Evolutionary conservation across 495 filamentous ascomycete genomes (phyloP).

Genomic region (Aspergillus avenaceus): DNA sequence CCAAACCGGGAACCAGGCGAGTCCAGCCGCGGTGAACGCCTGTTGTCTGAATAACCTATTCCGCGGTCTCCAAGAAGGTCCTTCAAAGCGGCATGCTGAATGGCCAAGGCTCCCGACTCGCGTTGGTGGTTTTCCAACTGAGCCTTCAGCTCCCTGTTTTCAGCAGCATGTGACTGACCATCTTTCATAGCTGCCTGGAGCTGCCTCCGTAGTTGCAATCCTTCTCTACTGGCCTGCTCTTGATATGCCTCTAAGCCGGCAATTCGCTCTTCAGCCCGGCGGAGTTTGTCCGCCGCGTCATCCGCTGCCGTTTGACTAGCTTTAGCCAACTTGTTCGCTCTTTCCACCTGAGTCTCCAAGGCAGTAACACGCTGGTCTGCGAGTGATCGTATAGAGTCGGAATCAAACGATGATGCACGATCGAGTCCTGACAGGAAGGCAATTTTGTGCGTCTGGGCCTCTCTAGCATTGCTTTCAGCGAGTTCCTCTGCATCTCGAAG

Average conservation of each 20-base stretch:
- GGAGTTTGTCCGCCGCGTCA: constrained; percentile 77
- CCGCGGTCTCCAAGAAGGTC: constrained; percentile 87
- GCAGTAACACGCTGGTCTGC: constrained; percentile 72
- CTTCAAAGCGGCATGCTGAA: constrained; percentile 90
- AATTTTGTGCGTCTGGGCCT: constrained; percentile 80
- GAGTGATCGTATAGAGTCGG: constrained; percentile 45
- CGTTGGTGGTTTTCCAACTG: constrained; percentile 78
- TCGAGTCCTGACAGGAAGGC: constrained; percentile 81
- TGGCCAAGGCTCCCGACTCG: constrained; percentile 80
- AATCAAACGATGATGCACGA: constrained; percentile 46
- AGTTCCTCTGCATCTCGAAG: constrained; percentile 86
- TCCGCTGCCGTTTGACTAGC: constrained; percentile 92
- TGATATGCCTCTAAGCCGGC: constrained; percentile 95
- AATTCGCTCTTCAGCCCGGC: constrained; percentile 90
- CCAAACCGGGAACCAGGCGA: constrained; percentile 71
- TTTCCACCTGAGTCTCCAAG: constrained; percentile 73
- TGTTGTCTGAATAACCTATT: constrained; percentile 54
- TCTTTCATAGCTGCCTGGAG: constrained; percentile 80
- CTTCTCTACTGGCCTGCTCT: constrained; percentile 91
- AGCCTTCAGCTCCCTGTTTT: constrained; percentile 73
- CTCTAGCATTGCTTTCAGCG: constrained; percentile 79
- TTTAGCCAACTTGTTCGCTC: constrained; percentile 73
- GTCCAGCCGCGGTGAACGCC: constrained; percentile 55
- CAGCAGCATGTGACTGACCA: constrained; percentile 66
- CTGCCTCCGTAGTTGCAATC: constrained; percentile 81